Evolutionary conservation across 495 filamentous ascomycete genomes (phyloP), one percentile per base, ranked within the genome.

Genomic region (Friedmanniomyces simplex): DNA sequence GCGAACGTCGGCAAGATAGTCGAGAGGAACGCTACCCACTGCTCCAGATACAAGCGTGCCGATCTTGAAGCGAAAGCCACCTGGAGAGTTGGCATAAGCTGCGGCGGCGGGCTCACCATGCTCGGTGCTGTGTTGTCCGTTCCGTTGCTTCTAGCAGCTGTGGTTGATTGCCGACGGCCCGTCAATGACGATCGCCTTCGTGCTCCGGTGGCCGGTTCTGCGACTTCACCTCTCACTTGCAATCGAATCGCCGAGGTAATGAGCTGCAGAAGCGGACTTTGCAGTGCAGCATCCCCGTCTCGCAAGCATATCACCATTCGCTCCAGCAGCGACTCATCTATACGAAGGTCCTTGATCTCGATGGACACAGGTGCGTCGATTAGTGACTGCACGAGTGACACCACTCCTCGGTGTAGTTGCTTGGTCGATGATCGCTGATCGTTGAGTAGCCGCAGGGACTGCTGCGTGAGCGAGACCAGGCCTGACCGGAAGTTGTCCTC

Each of bases 1-100:
- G 83, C 79, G 70, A 91, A 91, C 1, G 96, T 70, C 10, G 91
- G 89, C 24, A 97, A 75, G 47, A 87, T 87, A 67, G 90, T 85
- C 20, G 82, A 78, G n/a, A 99, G 77, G 51, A 99, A 86, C 36
- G 79, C 76, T 21, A 96, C 81, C 93, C 93, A 99, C 60, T 86
- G 88, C 57, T 96, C 89, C 32, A 99, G 74, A 21, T 91, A 83
- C 20, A 82, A 78, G 20, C 87, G 82, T 54, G 86, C 89, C 51
- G 77, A 84, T 13, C 76, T 65, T 16, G 89, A 86, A 49, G 87
- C 81, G 58, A 99, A 86, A 4, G 88, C 93, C 42, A 80, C 81
- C 30, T 88, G 79, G 37, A 99, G 78, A 65, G 88, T 95, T 54
- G 88, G 87, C 11, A 97, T 71, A 30, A 98, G 73, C 36, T 83